Evolutionary conservation across 805 yeast genomes (phyloP).

Genomic region (Yueomyces sinensis): DNA sequence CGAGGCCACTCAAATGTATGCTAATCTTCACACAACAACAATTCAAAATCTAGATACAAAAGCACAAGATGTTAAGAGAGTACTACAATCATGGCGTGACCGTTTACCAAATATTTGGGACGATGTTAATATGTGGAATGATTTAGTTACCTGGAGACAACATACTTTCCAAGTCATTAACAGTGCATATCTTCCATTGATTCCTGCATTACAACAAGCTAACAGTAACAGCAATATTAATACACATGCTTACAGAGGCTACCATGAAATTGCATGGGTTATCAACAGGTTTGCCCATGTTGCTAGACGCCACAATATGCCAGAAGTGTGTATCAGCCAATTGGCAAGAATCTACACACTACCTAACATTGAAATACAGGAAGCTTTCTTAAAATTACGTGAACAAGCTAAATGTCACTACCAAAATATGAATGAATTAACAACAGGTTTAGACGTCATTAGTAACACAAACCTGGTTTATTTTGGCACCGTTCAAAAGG

Average conservation of each 20-base stretch:
- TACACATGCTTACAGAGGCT: conserved; percentile 93
- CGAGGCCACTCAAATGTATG: conserved; percentile 93
- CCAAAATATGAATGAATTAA: conserved; percentile 78
- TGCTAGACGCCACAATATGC: conserved; percentile 92
- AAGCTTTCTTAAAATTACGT: conserved; percentile 85
- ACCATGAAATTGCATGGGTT: conserved; percentile 98
- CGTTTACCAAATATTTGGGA: conserved; percentile 95
- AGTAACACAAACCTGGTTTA: conserved; percentile 92
- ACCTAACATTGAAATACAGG: conserved; percentile 97
- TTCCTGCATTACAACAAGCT: conserved; percentile 68
- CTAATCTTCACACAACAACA: conserved; percentile 76
- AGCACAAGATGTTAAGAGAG: conserved; percentile 88
- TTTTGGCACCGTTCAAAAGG: conserved; percentile 95
- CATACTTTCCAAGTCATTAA: conserved; percentile 95
- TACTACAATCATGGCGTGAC: conserved; percentile 95
- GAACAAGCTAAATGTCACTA: conserved; percentile 98
- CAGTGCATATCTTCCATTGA: conserved; percentile 84
- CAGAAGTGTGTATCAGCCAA: conserved; percentile 90
- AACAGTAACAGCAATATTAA: conserved; percentile 60
- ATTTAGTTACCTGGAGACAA: conserved; percentile 95
- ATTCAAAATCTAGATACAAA: conserved; percentile 86
- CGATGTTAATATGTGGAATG: conserved; percentile 96
- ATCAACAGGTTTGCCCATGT: conserved; percentile 97
- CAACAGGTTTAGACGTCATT: conserved; percentile 93
- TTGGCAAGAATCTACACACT: conserved; percentile 85